Base-by-base conservation (phyloP, 2,329 filamentous ascomycete species). In the Aspergillus costaricaensis region DNA sequence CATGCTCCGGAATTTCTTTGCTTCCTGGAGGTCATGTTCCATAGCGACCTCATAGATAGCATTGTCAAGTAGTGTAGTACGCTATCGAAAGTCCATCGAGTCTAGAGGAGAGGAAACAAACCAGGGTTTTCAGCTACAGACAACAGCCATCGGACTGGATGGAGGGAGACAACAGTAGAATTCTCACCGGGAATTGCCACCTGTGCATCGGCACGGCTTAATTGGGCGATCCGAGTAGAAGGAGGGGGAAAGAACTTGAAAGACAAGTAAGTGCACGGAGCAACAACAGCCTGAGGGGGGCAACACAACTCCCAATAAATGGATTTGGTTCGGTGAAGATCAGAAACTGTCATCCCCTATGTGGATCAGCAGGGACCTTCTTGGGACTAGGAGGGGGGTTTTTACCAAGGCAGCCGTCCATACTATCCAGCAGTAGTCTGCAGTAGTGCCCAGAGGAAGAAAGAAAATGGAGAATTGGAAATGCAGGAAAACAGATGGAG, bases 341-440 rank as follows among this genome's bases (percentile, higher is more conserved):
- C 32, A 36, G 5, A 21, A 43, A 43, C 39, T 19, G 47, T 32
- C 39, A 55, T 17, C 53, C 39, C 27, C 36, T 19, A n/a, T n/a
- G 47, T 38, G 36, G 58, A 60, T 60, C 54, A 43, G 51, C 58
- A 60, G 47, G 51, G 58, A 15, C 32, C n/a, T 21, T 50, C 19
- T 21, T 27, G 25, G 17, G 5, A 30, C 10, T 38, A 25, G 51
- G 14, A 25, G 19, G 38, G 32, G 21, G 32, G 32, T 25, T 55
- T 44, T n/a, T n/a, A 32, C 53, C 39, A 55, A 30, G 41, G 41
- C 38, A 44, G 39, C 32, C 12, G 32, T 12, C 25, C 36, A 19
- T 19, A 38, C 43, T 21, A 32, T 43, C n/a, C 17, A 43, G 6
- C 12, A 30, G 27, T 41, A 41, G 23, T 12, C 10, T 30, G 32